Conservation (phyloP, 805 yeast genomes). For the Citeromyces nyonsensis region DNA sequence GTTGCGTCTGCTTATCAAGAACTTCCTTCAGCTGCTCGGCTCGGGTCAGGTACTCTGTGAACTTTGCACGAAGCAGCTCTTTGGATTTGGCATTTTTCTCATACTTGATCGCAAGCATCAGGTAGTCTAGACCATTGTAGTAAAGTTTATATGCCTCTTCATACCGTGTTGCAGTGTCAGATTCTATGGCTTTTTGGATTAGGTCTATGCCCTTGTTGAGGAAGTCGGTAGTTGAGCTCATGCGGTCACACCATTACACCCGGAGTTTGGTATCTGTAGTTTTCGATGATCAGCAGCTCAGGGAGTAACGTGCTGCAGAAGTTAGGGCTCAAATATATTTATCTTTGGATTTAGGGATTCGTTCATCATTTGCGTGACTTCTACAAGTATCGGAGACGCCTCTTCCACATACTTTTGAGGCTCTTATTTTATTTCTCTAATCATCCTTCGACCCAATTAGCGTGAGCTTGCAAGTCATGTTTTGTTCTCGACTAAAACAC, state of each 20-base stretch:
- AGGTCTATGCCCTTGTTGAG: slow-evolving; percentile 89
- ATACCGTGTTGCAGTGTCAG: slow-evolving; percentile 78
- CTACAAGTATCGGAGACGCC: no score
- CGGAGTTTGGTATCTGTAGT: no score
- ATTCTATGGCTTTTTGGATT: slow-evolving; percentile 88
- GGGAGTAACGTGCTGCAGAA: neutral
- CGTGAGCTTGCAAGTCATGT: no score
- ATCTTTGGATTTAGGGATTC: no score
- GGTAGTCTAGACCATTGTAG: slow-evolving; percentile 84
- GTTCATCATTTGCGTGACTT: no score
- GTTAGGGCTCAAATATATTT: no score
- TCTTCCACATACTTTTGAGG: no score
- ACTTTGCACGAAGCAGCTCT: slow-evolving; percentile 75
- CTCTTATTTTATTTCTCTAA: no score
- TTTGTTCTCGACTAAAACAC: no score
- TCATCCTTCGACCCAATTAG: no score
- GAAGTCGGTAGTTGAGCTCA: slow-evolving; percentile 36
- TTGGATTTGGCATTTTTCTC: slow-evolving; percentile 86
- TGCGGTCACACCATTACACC: no score
- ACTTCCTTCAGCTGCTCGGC: slow-evolving; percentile 92
- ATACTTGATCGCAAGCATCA: slow-evolving; percentile 89
- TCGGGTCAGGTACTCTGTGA: slow-evolving; percentile 79
- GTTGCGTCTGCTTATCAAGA: slow-evolving; percentile 43
- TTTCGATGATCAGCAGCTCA: neutral
- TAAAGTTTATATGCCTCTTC: slow-evolving; percentile 91